Conservation (phyloP, 2,329 filamentous ascomycete genomes). For the Chaetomiaceae sp. region DNA sequence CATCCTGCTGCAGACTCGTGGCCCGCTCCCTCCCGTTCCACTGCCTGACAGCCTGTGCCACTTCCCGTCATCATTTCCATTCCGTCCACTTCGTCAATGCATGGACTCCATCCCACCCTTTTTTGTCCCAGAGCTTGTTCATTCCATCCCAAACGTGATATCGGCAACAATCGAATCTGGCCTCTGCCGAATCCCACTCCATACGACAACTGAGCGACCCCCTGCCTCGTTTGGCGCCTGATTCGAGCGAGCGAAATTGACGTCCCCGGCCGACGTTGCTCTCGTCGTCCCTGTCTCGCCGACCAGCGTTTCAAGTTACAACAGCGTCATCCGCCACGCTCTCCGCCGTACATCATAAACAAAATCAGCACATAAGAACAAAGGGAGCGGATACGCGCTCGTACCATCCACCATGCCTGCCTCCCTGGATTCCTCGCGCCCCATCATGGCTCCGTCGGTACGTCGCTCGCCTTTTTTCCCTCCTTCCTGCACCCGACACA, state of each 20-base stretch:
- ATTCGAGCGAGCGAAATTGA: neutral
- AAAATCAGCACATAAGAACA: conserved; percentile 3
- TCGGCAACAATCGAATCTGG: no score
- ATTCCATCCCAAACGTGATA: no score
- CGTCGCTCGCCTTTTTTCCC: conserved; percentile 26
- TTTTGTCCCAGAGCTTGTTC: no score
- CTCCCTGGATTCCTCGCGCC: conserved; percentile 54
- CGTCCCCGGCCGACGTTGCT: conserved; percentile 1
- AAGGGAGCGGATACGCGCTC: neutral
- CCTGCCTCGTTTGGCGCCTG: neutral
- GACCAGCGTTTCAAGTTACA: conserved; percentile 11
- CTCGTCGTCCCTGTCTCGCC: neutral
- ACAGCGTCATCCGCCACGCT: conserved; percentile 6
- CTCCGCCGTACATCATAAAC: neutral
- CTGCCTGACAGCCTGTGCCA: neutral
- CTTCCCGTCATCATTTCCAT: neutral
- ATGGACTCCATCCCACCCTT: no score
- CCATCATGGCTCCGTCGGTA: conserved; percentile 59
- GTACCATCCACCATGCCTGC: conserved; percentile 41
- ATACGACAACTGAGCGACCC: no score
- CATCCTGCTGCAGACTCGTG: conserved; percentile 1
- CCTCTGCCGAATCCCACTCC: no score
- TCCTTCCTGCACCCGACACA: neutral
- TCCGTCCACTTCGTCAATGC: no score
- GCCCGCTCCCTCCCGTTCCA: neutral